Conservation (phyloP, 306 rosid species). For the Fagus sylvatica region DNA sequence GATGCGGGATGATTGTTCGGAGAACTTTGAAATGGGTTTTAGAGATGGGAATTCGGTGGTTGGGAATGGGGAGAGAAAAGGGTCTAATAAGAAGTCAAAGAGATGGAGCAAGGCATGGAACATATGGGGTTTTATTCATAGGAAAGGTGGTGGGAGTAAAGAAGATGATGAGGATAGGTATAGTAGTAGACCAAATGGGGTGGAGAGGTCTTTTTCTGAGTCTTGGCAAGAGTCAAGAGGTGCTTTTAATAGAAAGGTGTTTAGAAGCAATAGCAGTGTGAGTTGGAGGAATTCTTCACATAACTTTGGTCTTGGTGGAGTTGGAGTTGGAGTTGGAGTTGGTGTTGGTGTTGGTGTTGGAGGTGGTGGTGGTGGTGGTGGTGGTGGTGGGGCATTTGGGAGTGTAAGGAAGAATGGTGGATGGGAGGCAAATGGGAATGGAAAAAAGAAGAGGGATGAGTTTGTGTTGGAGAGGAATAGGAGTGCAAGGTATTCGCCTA, state of each 20-base stretch:
- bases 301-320: slow-evolving; percentile 28
- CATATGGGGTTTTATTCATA: slow-evolving; percentile 78
- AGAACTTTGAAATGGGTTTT: slow-evolving; percentile 59
- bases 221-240: slow-evolving; percentile 77
- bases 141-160: slow-evolving; percentile 63
- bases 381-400: slow-evolving; percentile 41
- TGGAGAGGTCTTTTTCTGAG: slow-evolving; percentile 79
- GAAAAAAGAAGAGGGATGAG: slow-evolving; percentile 74
- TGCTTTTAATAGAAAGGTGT: slow-evolving; percentile 57
- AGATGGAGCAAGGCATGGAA: slow-evolving; percentile 91
- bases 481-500: slow-evolving; percentile 83
- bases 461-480: slow-evolving; percentile 78
- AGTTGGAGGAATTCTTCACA: slow-evolving; percentile 86
- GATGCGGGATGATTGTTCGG: slow-evolving; percentile 74
- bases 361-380: too few species aligned
- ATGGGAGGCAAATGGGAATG: slow-evolving; percentile 48
- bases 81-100: slow-evolving; percentile 60
- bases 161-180: slow-evolving; percentile 82
- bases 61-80: slow-evolving; percentile 62
- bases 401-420: slow-evolving; percentile 60
- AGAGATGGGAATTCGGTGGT: slow-evolving; percentile 51
- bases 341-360: too few species aligned
- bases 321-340: too few species aligned
- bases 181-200: slow-evolving; percentile 64
- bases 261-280: slow-evolving; percentile 86